Conservation (phyloP, 2,329 filamentous ascomycete genomes). For the Apiospora pterosperma region DNA sequence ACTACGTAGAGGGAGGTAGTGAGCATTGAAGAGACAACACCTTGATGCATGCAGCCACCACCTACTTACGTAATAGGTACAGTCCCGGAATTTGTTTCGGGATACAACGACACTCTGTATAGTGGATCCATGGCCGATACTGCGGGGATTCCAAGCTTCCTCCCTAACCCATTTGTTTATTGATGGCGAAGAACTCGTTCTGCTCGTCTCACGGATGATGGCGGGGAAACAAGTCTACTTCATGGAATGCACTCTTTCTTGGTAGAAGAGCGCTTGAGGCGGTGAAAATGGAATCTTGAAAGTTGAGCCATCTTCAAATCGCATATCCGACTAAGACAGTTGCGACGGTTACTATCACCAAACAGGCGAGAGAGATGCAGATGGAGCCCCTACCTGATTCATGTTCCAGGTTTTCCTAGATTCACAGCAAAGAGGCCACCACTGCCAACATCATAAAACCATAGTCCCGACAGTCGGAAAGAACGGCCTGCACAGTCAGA, state of each 20-base stretch:
- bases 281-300: not conserved
- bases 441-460: not conserved
- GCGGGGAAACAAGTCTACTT: not conserved
- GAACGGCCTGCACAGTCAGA: no score
- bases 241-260: no score
- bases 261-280: not conserved
- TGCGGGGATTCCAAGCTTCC: not conserved
- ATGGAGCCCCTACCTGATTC: constrained; percentile 1
- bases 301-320: not conserved
- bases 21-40: not conserved
- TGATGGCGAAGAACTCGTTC: not conserved
- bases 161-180: not conserved
- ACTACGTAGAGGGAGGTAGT: not conserved
- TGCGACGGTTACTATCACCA: not conserved
- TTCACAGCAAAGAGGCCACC: no score
- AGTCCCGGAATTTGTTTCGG: not conserved
- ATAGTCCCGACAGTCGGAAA: no score
- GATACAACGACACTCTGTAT: not conserved
- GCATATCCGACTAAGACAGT: not conserved
- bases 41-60: not conserved
- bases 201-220: not conserved
- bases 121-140: not conserved
- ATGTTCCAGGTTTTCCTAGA: not conserved
- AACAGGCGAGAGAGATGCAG: not conserved
- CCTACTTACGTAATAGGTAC: not conserved